Evolutionary conservation across 2,329 filamentous ascomycete species (phyloP), one percentile per base, ranked within the genome.

Genomic region (Fusarium chuoi): DNA sequence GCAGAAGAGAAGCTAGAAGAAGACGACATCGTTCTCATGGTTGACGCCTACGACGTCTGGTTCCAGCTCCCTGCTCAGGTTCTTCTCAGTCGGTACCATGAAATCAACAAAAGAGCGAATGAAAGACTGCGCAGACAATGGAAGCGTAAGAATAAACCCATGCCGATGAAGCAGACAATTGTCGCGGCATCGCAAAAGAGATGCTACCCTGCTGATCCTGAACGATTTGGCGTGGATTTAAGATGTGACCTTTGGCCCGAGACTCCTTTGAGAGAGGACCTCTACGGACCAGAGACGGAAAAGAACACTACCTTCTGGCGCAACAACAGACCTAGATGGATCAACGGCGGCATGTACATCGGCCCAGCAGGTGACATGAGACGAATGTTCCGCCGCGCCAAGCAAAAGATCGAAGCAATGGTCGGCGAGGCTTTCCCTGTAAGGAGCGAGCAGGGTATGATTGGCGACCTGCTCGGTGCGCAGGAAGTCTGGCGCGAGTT

Each of bases 301-400:
- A 56, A 38, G 13, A 69, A 69, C 4, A 1, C 3, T 6, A 33
- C 44, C 13, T 20, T 63, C 4, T 46, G 3, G 6, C 30, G 3
- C 6, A 6, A 69, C 6, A 30, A 24, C 11, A 33, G 66, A 15
- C 66, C 66, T 0, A 14, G 65, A 1, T 69, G 35, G 38, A 13
- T 69, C 7, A 69, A 69, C 2, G 66, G 66, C 1, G 66, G 66
- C 13, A 56, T 69, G 44, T 42, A 69, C 3, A 56, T 69, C 0
- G 66, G 66, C 0, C 66, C 66, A 6, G 66, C 65, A 28, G 66
- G 66, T 1, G 66, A 69, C 4, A 69, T 69, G 65, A 69, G 66
- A 6, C 8, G 65, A 0, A 4, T 69, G 6, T 69, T 69, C 2
- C 66, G 65, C 13, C 66, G 65, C 3, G 24, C 66, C 5, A n/a